These are phyloP conservation scores for Jacaranda mimosifolia DNA, from an alignment of 257 asterid genomes.

Conservation along the genomic window DNA sequence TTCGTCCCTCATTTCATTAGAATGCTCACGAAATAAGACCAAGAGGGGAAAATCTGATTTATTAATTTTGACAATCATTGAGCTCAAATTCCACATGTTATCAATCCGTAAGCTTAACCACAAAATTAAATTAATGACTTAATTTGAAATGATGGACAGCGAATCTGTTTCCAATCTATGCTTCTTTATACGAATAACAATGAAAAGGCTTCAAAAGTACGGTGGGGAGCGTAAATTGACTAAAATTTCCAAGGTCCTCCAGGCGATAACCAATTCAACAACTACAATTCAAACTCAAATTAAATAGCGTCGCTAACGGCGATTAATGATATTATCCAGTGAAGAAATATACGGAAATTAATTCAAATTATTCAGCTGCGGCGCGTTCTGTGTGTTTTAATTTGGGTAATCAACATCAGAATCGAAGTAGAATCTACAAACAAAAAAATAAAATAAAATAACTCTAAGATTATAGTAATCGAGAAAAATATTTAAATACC, in stretches of 20 bases:
- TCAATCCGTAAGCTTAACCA: background rate
- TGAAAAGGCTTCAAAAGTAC: background rate
- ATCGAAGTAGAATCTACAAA: background rate
- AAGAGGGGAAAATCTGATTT: background rate
- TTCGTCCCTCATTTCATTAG: background rate
- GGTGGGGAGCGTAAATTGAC: background rate
- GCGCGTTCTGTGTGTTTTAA: background rate
- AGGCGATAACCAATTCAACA: background rate
- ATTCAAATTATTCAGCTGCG: constrained; percentile 1
- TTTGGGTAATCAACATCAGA: background rate
- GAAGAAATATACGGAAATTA: background rate
- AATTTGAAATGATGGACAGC: background rate
- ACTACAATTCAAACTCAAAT: background rate
- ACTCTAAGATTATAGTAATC: too few species aligned
- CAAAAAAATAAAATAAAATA: too few species aligned
- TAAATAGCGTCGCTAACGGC: background rate
- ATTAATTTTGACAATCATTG: background rate
- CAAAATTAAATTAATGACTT: background rate
- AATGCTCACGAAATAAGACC: background rate
- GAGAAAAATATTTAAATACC: too few species aligned
- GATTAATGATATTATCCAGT: background rate
- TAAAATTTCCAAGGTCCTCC: background rate
- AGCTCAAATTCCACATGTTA: background rate
- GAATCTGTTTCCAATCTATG: background rate
- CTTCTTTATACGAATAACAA: background rate